A percentile compares a stretch with the other conserved stretches of the same genome.
phyloP scores from a whole-genome alignment of 176 grass and related monocot genomes.

The maize (Zea mays) region DNA sequence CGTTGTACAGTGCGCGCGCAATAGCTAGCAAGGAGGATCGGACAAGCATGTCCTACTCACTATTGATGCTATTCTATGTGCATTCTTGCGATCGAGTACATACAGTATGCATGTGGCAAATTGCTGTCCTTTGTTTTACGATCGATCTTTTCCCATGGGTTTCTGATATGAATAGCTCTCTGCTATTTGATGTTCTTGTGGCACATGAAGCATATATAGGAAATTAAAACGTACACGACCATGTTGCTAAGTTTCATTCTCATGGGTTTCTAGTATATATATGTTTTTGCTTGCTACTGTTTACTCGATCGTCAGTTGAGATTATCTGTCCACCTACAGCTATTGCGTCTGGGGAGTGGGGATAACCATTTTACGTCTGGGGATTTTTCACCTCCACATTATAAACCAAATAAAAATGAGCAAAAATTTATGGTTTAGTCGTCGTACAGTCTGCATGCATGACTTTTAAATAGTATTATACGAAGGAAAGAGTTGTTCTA shows the following conservation, averaged over 20 bases:
- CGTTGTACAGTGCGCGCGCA: background rate
- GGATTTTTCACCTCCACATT: background rate
- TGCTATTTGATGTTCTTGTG: conserved; percentile 21
- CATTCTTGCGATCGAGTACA: conserved; percentile 7
- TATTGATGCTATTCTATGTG: conserved; percentile 38
- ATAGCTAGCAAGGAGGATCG: background rate
- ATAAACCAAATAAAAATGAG: background rate
- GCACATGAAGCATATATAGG: conserved; percentile 29
- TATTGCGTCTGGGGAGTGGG: background rate
- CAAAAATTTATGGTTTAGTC: background rate
- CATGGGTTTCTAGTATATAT: background rate
- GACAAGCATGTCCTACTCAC: conserved; percentile 21
- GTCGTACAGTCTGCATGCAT: background rate
- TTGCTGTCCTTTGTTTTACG: conserved; percentile 24
- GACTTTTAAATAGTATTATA: background rate
- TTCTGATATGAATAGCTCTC: conserved; percentile 31
- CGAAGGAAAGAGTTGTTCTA: background rate
- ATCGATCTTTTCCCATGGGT: conserved; percentile 25
- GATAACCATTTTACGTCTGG: background rate
- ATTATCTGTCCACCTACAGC: background rate
- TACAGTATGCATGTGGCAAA: conserved; percentile 32
- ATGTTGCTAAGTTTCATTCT: background rate
- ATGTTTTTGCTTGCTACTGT: background rate
- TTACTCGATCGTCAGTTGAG: background rate
- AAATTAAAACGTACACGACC: background rate